Evolutionary conservation across 2,329 filamentous ascomycete species (phyloP), one percentile per base, ranked within the genome.

Genomic region (Fusarium mexicanum): DNA sequence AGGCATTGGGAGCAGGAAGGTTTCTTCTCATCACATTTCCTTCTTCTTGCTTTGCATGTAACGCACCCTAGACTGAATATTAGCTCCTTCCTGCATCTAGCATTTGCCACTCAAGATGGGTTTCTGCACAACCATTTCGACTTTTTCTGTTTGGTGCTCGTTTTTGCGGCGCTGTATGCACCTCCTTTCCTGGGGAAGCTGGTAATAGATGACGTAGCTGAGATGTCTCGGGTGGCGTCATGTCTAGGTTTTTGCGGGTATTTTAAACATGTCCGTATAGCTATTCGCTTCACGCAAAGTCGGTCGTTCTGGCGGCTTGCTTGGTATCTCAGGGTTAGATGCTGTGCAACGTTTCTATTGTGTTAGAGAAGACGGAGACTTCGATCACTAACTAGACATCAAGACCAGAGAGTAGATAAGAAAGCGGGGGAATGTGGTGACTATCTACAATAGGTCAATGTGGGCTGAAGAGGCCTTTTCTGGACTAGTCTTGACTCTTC

Each of bases 201-300:
- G 38, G 38, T 9, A 41, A 22, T 13, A 41, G 38, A 14, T 22
- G 38, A 7, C 38, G 38, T 2, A 41, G 20, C 38, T 41, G 20
- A 41, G 38, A 22, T 41, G 38, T 41, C 12, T 41, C 20, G 0
- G 20, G 38, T 13, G 38, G 12, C 3, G 38, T 41, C 38, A 41
- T 41, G 20, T 40, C 1, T 40, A 35, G 33, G 13, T 16, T 14
- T 0, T 8, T 1, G 33, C 33, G 1, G 8, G 8, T 13, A 2
- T 0, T 14, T 6, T 0, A 14, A 40, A 2, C 38, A 40, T 40
- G 1, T 40, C 38, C 1, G 20, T 40, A 14, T 22, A 13, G 33
- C 33, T 40, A 20, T 18, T 20, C 0, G 18, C 18, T 40, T 40
- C 9, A 40, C 2, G 11, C 6, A 40, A 0, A 12, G 38, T 40